A percentile compares a stretch with the other conserved stretches of the same genome.
These are phyloP conservation scores for Xeromyces bisporus DNA, from an alignment of 495 filamentous ascomycete genomes.

Conservation along the genomic window DNA sequence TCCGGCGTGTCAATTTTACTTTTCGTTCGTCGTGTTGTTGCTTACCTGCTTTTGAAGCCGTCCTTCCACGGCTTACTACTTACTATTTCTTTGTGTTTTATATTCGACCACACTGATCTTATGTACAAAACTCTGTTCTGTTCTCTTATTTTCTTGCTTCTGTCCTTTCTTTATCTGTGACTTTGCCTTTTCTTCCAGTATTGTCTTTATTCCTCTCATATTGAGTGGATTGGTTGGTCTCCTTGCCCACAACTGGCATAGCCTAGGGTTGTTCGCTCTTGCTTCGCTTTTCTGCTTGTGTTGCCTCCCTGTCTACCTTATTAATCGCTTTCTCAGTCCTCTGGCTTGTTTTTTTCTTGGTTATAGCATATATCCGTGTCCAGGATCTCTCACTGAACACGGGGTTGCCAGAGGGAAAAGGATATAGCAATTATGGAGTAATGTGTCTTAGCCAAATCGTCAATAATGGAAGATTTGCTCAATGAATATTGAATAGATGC, in stretches of 20 bases:
- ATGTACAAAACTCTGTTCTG: slow-evolving; percentile 4
- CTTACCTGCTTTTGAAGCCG: slow-evolving; percentile 5
- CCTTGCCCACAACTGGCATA: too few species aligned
- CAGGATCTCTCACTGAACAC: too few species aligned
- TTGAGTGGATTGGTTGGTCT: too few species aligned
- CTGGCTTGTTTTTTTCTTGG: slow-evolving; percentile 4
- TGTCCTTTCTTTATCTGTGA: too few species aligned
- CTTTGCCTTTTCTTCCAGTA: too few species aligned
- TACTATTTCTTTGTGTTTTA: slow-evolving; percentile 2
- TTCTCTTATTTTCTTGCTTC: slow-evolving; percentile 6
- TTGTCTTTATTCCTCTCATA: too few species aligned
- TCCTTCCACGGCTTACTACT: slow-evolving; percentile 4
- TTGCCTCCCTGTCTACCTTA: slow-evolving; percentile 5
- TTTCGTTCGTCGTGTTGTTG: slow-evolving; percentile 1
- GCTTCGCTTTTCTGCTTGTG: slow-evolving; percentile 8
- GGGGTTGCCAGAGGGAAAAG: too few species aligned
- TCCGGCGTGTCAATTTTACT: slow-evolving; percentile 1
- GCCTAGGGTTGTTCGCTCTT: too few species aligned
- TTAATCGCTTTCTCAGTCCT: slow-evolving; percentile 6
- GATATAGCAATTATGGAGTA: slow-evolving; percentile 10
- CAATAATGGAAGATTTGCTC: background rate
- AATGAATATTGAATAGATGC: background rate
- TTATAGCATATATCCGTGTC: too few species aligned
- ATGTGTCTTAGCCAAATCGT: background rate
- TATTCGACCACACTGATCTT: slow-evolving; percentile 1